Evolutionary conservation across 805 yeast genomes (phyloP).

Genomic region (Yamadazyma ubonensis): DNA sequence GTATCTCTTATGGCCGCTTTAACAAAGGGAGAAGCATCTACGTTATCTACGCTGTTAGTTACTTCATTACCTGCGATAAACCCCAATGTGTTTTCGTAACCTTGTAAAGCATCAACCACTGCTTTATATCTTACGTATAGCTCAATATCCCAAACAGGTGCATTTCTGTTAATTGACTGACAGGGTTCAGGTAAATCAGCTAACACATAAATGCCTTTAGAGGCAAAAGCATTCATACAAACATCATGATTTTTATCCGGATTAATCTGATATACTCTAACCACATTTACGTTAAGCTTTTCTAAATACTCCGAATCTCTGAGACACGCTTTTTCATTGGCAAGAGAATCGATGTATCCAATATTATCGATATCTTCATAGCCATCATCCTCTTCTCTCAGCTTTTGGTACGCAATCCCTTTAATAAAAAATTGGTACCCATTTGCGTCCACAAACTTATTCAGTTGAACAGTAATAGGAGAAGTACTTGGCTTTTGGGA

Average conservation of each 20-base stretch:
- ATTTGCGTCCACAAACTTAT: conserved; percentile 70
- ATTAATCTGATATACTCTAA: conserved; percentile 86
- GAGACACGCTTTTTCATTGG: conserved; percentile 64
- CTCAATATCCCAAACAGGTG: conserved; percentile 36
- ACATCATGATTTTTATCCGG: conserved; percentile 67
- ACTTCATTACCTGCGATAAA: conserved; percentile 45
- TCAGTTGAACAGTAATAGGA: conserved; percentile 18
- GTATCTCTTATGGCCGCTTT: conserved; percentile 37
- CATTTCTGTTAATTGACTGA: conserved; percentile 29
- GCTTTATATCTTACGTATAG: conserved; percentile 27
- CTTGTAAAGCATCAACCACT: conserved; percentile 33
- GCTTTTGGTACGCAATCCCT: conserved; percentile 86
- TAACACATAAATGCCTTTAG: conserved; percentile 36
- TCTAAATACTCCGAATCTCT: conserved; percentile 80
- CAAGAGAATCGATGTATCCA: conserved; percentile 70
- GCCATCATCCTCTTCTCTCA: conserved; percentile 44
- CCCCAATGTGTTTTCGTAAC: conserved; percentile 36
- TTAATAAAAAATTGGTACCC: conserved; percentile 83
- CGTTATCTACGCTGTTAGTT: conserved; percentile 25
- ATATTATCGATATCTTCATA: conserved; percentile 20
- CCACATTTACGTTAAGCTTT: conserved; percentile 68
- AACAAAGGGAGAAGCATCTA: conserved; percentile 34
- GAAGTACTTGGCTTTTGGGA: too few species aligned
- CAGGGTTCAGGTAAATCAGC: conserved; percentile 39
- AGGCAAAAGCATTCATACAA: conserved; percentile 66